Evolutionary conservation across 148 eudicot species (phyloP).

Genomic region (Chenopodium formosanum): DNA sequence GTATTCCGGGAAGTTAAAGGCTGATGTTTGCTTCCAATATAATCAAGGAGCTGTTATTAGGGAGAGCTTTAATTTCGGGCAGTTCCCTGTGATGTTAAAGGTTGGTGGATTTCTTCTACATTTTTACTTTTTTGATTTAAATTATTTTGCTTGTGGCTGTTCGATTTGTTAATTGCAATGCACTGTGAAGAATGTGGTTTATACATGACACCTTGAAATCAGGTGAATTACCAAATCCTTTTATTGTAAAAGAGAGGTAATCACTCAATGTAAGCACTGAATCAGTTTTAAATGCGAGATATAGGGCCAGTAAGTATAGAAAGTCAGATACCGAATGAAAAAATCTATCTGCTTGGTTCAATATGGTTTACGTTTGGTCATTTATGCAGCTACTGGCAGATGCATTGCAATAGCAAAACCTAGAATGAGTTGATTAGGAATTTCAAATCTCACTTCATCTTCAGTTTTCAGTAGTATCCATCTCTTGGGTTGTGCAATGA

Average conservation of each 20-base stretch:
- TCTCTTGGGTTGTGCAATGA: not conserved
- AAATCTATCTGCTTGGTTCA: not conserved
- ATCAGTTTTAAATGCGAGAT: not conserved
- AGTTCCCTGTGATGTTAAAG: constrained; percentile 86
- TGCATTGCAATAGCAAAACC: too few species aligned
- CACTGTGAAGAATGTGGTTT: not conserved
- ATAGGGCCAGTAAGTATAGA: not conserved
- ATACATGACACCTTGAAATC: not conserved
- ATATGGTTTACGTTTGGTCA: not conserved
- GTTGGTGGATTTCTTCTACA: constrained; percentile 32
- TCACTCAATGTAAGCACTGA: not conserved
- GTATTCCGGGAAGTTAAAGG: constrained; percentile 59
- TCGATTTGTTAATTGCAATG: not conserved
- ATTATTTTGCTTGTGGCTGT: not conserved
- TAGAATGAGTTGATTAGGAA: not conserved
- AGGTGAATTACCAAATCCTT: not conserved
- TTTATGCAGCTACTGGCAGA: not conserved
- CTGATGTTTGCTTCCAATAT: constrained; percentile 61
- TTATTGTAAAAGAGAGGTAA: not conserved
- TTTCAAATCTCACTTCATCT: not conserved
- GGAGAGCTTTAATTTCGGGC: constrained; percentile 60
- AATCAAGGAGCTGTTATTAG: constrained; percentile 44
- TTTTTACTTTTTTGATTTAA: not conserved
- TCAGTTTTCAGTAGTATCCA: not conserved
- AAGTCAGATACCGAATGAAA: not conserved